Evolutionary conservation across 164 flowering plant genomes (phyloP), one percentile per base, ranked within the genome.

Genomic region (Santalum album): DNA sequence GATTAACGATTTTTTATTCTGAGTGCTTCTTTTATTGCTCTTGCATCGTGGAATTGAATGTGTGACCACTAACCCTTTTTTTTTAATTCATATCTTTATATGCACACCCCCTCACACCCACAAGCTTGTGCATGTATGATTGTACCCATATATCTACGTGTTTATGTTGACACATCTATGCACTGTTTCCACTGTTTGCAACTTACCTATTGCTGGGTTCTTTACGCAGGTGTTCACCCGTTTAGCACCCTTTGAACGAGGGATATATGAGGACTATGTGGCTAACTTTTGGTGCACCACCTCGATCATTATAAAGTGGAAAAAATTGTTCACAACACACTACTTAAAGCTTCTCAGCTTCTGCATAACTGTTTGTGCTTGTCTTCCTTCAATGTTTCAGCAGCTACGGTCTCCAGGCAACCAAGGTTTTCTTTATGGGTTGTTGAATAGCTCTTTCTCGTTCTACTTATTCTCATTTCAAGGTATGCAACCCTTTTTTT

Each of bases 241-340:
- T 53, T 74, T 92, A 52, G 95, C 91, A 66, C 96, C 96, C 17
- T 89, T 89, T 68, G 99, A 92, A 58, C 74, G 96, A 65, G 99
- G 96, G 27, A 73, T 92, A 61, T 92, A 83, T 58, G 97, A 92
- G 71, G 99, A 92, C 67, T 89, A 89, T 54, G 97, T 89, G 49
- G 99, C 97, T 42, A 92, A 89, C 67, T 89, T 89, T 66, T 89
- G 97, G 97, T 92, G 99, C 67, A 70, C 95, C 26, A 72, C 87
- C 12, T 87, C 99, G 7, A 56, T 83, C 27, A 45, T 87, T 35
- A 61, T 92, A 45, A 92, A 89, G 62, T 89, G 96, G 97, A 89
- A 89, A 76, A 76, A 71, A 67, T 58, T 92, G 60, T 83, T 85
- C 61, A 35, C 82, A 19, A 79, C 69, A 24, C 79, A 66, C 27